Conservation (phyloP, 768 basidiomycete genomes). For the Naganishia onofrii region DNA sequence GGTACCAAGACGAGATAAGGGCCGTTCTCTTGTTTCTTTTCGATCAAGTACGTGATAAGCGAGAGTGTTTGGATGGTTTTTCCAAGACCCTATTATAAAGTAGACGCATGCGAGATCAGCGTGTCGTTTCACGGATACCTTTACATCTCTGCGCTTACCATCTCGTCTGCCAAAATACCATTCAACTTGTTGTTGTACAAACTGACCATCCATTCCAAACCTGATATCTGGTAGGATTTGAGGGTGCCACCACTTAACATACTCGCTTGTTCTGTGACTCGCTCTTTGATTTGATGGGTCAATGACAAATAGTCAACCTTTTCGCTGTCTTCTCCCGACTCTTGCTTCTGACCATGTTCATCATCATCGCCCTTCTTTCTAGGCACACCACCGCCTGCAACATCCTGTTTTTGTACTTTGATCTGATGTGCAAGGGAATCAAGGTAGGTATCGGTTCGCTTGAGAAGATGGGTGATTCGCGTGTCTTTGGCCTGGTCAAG, state of each 20-base stretch:
- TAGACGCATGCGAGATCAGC: background rate
- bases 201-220: constrained; percentile 97
- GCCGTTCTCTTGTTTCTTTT: constrained; percentile 81
- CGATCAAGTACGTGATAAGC: constrained; percentile 89
- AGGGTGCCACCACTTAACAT: constrained; percentile 81
- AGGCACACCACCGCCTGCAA: constrained; percentile 45
- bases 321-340: constrained; percentile 60
- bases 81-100: constrained; percentile 45
- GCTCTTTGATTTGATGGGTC: constrained; percentile 88
- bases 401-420: constrained; percentile 81
- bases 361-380: constrained; percentile 55
- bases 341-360: constrained; percentile 63
- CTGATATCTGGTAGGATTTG: constrained; percentile 93
- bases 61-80: constrained; percentile 55
- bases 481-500: constrained; percentile 99
- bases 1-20: constrained; percentile 95
- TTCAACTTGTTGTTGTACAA: constrained; percentile 94
- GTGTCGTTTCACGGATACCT: background rate
- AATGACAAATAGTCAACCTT: constrained; percentile 96
- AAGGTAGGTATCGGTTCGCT: constrained; percentile 90
- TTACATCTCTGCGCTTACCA: constrained; percentile 41
- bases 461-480: constrained; percentile 90
- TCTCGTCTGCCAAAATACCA: constrained; percentile 80
- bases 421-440: constrained; percentile 94
- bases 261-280: constrained; percentile 57